Conservation (phyloP, 257 asterid genomes). For the Solanum paucissectum region DNA sequence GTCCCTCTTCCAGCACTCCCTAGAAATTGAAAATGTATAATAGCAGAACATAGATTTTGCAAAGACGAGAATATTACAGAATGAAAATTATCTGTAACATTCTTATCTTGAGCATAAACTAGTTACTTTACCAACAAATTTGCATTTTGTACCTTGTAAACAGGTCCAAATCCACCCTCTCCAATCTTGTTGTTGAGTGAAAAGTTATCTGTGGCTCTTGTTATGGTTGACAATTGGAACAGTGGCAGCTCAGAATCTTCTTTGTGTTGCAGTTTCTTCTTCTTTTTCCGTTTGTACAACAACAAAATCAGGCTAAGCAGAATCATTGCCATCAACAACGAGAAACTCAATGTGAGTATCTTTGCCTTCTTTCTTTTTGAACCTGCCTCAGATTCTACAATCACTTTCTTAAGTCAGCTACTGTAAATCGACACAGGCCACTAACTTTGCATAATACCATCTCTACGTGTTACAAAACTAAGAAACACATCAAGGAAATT, state of each 20-base stretch:
- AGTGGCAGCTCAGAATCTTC: conserved; percentile 13
- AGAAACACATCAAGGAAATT: not conserved
- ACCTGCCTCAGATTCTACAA: not conserved
- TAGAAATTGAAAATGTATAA: not conserved
- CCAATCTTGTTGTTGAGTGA: not conserved
- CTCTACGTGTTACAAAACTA: not conserved
- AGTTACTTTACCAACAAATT: not conserved
- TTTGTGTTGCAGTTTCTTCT: not conserved
- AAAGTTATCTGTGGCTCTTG: conserved; percentile 14
- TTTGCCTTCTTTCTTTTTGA: not conserved
- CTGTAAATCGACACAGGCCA: not conserved
- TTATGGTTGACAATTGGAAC: conserved; percentile 11
- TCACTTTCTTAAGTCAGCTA: not conserved
- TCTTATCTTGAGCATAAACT: not conserved
- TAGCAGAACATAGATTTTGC: not conserved
- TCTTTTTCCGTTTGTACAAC: not conserved
- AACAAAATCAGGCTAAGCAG: not conserved
- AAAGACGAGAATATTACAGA: not conserved
- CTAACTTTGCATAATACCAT: not conserved
- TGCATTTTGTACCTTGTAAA: conserved; percentile 15
- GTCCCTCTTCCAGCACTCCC: conserved; percentile 16
- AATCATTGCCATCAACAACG: not conserved
- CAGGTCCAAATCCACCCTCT: conserved; percentile 25
- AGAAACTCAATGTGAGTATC: not conserved
- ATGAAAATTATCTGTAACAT: not conserved